Evolutionary conservation across 2,329 filamentous ascomycete genomes (phyloP).

Genomic region (Trichoderma guizhouense): DNA sequence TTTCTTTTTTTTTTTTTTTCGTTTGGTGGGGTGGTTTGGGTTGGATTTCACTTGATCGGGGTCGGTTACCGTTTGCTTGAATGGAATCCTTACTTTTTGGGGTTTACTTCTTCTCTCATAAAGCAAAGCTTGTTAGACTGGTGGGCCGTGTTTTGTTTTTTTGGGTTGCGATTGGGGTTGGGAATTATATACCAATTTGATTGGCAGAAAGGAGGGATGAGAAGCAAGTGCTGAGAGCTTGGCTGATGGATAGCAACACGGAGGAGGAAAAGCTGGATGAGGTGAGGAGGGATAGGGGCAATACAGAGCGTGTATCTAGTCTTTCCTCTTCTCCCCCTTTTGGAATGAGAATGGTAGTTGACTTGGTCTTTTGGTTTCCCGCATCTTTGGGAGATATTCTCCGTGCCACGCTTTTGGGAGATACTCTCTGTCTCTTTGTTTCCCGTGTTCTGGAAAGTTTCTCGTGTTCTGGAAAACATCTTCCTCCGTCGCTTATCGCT

Average conservation of each 20-base stretch:
- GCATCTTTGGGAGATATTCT: background rate
- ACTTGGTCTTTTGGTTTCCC: background rate
- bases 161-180: background rate
- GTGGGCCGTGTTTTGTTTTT: background rate
- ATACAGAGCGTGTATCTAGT: background rate
- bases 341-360: background rate
- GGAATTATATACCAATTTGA: constrained; percentile 6
- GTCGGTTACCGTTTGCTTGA: background rate
- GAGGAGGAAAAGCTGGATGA: background rate
- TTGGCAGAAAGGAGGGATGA: background rate
- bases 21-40: background rate
- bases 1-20: background rate
- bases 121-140: background rate
- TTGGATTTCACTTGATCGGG: background rate
- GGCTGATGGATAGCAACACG: background rate
- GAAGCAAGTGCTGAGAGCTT: background rate
- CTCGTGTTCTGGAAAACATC: background rate
- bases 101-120: background rate
- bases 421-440: too few species aligned
- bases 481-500: background rate
- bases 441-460: too few species aligned
- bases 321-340: background rate
- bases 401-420: too few species aligned
- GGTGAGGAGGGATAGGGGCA: background rate
- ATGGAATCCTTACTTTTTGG: background rate